Percentiles rank a stretch among this genome's conserved stretches.
These are phyloP conservation scores for Malania oleifera DNA, from an alignment of 164 flowering plant species.

Conservation along the genomic window DNA sequence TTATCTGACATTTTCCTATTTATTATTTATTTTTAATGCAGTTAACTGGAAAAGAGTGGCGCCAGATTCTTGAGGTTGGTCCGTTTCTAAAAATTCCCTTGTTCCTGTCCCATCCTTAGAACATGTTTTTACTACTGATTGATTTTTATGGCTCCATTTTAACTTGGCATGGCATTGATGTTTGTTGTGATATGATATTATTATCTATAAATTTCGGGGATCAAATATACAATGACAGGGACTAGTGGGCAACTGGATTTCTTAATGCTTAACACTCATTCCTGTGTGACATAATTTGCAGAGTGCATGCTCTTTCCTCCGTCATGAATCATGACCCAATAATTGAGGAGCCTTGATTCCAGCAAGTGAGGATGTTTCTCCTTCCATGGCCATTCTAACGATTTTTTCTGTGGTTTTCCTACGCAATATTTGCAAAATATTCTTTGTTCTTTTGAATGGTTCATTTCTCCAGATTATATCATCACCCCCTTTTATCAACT, in stretches of 20 bases:
- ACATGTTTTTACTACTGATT: neutral
- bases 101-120: neutral
- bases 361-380: slow-evolving; percentile 27
- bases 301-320: slow-evolving; percentile 33
- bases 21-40: slow-evolving; percentile 19
- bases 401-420: slow-evolving; percentile 25
- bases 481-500: slow-evolving; percentile 12
- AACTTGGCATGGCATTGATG: neutral
- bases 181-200: slow-evolving; percentile 4
- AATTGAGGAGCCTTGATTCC: slow-evolving; percentile 38
- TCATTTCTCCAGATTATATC: slow-evolving; percentile 9
- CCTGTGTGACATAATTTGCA: slow-evolving; percentile 37
- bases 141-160: neutral
- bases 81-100: neutral
- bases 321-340: slow-evolving; percentile 37
- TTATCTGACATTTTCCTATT: neutral
- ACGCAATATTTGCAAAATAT: slow-evolving; percentile 11
- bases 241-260: slow-evolving; percentile 11
- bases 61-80: slow-evolving; percentile 86
- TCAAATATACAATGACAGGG: slow-evolving; percentile 11
- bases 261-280: slow-evolving; percentile 22
- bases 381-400: slow-evolving; percentile 23
- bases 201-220: neutral
- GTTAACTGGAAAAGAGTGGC: slow-evolving; percentile 73
- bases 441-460: slow-evolving; percentile 8